Base-by-base conservation (phyloP, 495 filamentous ascomycete species). In the Xylaria scruposa region DNA sequence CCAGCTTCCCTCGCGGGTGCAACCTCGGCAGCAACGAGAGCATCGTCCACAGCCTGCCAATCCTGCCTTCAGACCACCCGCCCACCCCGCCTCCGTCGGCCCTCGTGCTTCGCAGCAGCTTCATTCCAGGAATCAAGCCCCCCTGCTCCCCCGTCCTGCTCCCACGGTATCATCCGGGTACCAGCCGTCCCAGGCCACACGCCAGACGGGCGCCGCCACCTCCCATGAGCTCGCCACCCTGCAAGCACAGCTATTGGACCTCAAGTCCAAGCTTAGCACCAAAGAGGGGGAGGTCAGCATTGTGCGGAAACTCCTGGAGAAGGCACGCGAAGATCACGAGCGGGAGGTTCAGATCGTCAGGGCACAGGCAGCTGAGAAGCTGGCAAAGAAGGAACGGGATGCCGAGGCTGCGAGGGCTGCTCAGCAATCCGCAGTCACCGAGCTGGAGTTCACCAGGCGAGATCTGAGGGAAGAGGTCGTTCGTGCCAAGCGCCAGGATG, bases 251-350 rank as follows among this genome's bases (percentile, higher is more conserved):
- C 73, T 87, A 33, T 70, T 79, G 2, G 82, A 79, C 12, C 73
- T 86, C 6, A 77, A 84, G 72, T 76, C 81, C 0, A 80, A 85
- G 72, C 79, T 86, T 26, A 85, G 77, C 29, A 77, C 83, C 0
- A 78, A 83, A 65, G 81, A 79, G 51, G 87, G 87, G 10, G 87
- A 89, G 65, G 84, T 85, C 56, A 79, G 84, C 42, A 85, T 89
- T 49, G 76, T 89, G 17, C 82, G 87, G n/a, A 86, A 83, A 70
- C 86, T 86, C 40, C 79, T 83, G 68, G 85, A 87, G 60, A 85
- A 83, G 36, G 64, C 73, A 2, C 72, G 72, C 4, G 77, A 81
- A 64, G 78, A 83, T 49, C 80, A 86, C 72, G 85, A 88, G 4
- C 79, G 78, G 21, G 85, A 88, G 67, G 68, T 88, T 51, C 76